Conservation (phyloP, 345 rosid genomes). For the Acer yangbiense region DNA sequence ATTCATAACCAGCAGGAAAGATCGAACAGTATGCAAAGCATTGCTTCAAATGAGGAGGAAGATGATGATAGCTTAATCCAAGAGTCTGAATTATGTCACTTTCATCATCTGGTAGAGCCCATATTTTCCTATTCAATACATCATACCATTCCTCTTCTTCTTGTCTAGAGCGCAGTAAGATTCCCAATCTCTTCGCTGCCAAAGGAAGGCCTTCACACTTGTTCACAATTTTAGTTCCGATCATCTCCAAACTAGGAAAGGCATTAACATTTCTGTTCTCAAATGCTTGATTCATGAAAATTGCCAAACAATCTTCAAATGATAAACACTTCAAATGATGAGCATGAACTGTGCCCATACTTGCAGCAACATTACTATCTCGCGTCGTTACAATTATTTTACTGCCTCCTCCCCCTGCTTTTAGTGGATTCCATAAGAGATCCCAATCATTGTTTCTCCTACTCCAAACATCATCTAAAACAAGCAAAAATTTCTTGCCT, state of each 20-base stretch:
- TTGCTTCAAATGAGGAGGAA: constrained; percentile 26
- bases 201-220: constrained; percentile 33
- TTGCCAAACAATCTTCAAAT: constrained; percentile 24
- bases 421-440: constrained; percentile 18
- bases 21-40: constrained; percentile 32
- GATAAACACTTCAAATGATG: constrained; percentile 24
- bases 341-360: constrained; percentile 20
- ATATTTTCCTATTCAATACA: constrained; percentile 17
- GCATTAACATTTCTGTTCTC: background rate
- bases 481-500: constrained; percentile 27
- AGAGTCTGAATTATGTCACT: constrained; percentile 20
- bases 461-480: constrained; percentile 34
- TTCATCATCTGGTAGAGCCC: constrained; percentile 15
- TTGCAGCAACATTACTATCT: constrained; percentile 23
- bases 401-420: constrained; percentile 23
- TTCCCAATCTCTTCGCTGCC: constrained; percentile 22
- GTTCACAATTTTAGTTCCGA: constrained; percentile 23
- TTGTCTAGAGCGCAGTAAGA: constrained; percentile 3
- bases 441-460: constrained; percentile 28
- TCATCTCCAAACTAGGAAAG: constrained; percentile 16
- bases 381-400: constrained; percentile 32
- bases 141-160: constrained; percentile 16
- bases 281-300: constrained; percentile 30
- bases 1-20: constrained; percentile 22
- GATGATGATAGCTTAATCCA: constrained; percentile 27